Conservation (phyloP, 2,329 filamentous ascomycete species). For the Aspergillus thermomutatus region DNA sequence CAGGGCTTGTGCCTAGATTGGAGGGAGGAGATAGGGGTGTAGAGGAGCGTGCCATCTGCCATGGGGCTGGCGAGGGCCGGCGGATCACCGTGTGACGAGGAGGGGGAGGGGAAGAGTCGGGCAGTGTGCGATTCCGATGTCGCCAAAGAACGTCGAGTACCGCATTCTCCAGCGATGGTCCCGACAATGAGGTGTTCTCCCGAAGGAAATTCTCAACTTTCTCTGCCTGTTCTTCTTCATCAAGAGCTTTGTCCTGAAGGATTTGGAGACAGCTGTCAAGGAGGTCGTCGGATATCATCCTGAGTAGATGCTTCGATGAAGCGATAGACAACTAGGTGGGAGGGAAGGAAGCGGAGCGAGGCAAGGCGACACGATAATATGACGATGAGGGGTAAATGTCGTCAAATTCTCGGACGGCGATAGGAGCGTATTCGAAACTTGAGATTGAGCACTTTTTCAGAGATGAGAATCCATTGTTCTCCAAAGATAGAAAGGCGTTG, state of each 20-base stretch:
- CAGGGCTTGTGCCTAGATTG: slow-evolving; percentile 70
- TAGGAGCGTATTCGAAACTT: background rate
- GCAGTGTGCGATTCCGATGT: slow-evolving; percentile 39
- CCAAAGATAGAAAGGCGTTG: background rate
- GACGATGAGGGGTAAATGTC: background rate
- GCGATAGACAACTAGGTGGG: slow-evolving; percentile 5
- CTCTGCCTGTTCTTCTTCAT: slow-evolving; percentile 95
- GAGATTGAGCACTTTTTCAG: slow-evolving; percentile 1
- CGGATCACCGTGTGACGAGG: slow-evolving; percentile 87
- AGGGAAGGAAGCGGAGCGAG: slow-evolving; percentile 4
- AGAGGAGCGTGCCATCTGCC: slow-evolving; percentile 71
- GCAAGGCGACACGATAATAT: slow-evolving; percentile 3
- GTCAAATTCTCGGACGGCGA: background rate
- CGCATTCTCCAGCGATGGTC: slow-evolving; percentile 78
- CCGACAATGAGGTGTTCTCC: slow-evolving; percentile 71
- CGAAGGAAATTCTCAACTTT: slow-evolving; percentile 81
- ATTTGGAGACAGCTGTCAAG: slow-evolving; percentile 90
- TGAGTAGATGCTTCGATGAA: slow-evolving; percentile 26
- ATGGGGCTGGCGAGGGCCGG: slow-evolving; percentile 86
- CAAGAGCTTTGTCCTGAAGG: slow-evolving; percentile 74
- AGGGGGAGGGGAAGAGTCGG: slow-evolving; percentile 74
- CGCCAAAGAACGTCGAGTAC: slow-evolving; percentile 85
- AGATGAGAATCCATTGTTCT: slow-evolving; percentile 13
- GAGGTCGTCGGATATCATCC: slow-evolving; percentile 87
- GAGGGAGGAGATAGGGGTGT: slow-evolving; percentile 84